Base-by-base conservation (phyloP, 345 rosid genomes). In the Populus nigra region DNA sequence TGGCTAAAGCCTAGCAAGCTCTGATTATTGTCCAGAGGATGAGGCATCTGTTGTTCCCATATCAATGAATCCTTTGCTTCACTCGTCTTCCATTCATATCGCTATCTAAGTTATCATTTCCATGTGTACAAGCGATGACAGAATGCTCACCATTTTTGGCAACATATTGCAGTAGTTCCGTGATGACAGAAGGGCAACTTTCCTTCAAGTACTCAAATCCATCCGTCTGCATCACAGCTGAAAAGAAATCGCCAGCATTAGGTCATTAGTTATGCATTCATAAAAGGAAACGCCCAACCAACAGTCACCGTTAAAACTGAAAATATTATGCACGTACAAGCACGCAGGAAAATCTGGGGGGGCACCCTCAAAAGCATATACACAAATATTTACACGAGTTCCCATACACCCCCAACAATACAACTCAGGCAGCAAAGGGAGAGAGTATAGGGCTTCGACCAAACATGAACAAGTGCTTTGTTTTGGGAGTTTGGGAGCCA, bases 31-130 rank as follows among this genome's bases (percentile, higher is more conserved):
- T 45, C 35, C 63, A 36, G 23, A 43, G 43, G 18, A 45, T 39
- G 36, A 66, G 66, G 55, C 8, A 43, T 63, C 49, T 73, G 65
- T 22, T 59, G 50, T 70, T 79, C 65, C 82, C 49, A 74, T 31
- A 77, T 90, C 85, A 92, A 36, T 84, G 90, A 47, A 89, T 71
- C 84, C 94, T 88, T 76, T 84, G 97, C 87, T 92, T 92, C 79
- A 92, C 94, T 69, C 97, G 84, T 72, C 97, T 82, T 36, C 93
- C 93, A 50, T 87, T 86, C 36, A 73, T 61, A 69, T 90, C 94
- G 27, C 92, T 90, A 80, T 92, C 97, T 13, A 77, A 77, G 36
- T 78, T 55, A 47, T 87, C 88, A 12, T 85, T 89, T 47, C 83
- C 80, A 69, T 74, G 47, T 76, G 90, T 87, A 53, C 81, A 84